Base-by-base conservation (phyloP, 805 yeast species). In the Saccharomycopsis sp. region DNA sequence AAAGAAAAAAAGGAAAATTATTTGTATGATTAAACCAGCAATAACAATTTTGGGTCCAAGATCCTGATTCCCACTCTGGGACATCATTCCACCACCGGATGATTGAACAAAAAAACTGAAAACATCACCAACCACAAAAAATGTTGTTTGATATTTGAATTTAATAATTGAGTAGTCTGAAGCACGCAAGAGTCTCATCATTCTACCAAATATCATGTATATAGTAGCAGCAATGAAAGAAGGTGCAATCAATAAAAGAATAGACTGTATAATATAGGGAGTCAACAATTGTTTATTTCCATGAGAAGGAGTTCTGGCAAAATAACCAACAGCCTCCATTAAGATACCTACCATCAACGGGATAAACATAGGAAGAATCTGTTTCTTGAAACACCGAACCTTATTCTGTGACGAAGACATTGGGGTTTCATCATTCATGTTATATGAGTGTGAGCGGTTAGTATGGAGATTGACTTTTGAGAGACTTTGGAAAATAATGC, bases 41-140 rank as follows among this genome's bases (percentile, higher is more conserved):
- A 59, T 47, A 21, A 58, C 52, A 8, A 64, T 29, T 6, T 49
- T 33, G 17, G 48, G 38, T 20, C 65, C 67, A 33, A 49, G 19
- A 1, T 42, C 32, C 1, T 27, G 22, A n/a, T 33, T 27, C 4
- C 37, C 16, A 4, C 17, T 22, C 2, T 42, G 23, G 4, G 59
- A 51, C 57, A 55, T 50, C 16, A 62, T 21, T 2, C 65, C 66
- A 35, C 62, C 67, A 23, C 67, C 67, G 20, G 51, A 48, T 11
- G 56, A 57, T 52, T 62, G 67, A 32, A 61, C 26, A 3, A 59
- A 41, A 38, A 62, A 57, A 32, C 62, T 55, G 4, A 56, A 9
- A 9, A 62, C 51, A 50, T 63, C 67, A 16, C 64, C 64, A n/a
- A 43, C 8, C 4, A 62, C 62, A 54, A 62, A 62, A 11, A 59